Evolutionary conservation across 257 asterid genomes (phyloP).

Genomic region (Petrea volubilis): DNA sequence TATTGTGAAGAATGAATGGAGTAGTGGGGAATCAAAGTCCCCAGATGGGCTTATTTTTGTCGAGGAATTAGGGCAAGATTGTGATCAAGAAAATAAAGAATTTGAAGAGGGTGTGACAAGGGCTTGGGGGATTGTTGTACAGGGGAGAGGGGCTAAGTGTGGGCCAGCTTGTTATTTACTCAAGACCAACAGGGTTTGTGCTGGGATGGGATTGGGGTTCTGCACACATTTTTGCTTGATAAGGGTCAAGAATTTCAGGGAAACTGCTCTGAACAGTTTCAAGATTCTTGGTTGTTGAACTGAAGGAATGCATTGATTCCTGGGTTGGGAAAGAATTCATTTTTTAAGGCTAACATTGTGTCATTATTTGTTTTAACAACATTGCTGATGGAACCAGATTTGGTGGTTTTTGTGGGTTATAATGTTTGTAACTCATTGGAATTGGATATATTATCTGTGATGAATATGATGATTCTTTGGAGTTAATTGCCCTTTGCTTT

Average conservation of each 20-base stretch:
- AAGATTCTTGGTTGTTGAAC: constrained; percentile 57
- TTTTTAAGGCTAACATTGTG: too few species aligned
- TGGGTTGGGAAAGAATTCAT: too few species aligned
- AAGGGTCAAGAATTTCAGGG: constrained; percentile 58
- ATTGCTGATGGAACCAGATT: too few species aligned
- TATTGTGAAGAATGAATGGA: constrained; percentile 40
- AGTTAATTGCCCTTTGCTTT: neutral
- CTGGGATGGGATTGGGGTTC: constrained; percentile 71
- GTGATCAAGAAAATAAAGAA: constrained; percentile 10
- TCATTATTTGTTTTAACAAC: too few species aligned
- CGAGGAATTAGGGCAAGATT: constrained; percentile 44
- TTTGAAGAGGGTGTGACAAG: constrained; percentile 38
- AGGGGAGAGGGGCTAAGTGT: constrained; percentile 56
- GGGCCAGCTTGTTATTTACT: constrained; percentile 71
- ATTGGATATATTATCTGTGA: too few species aligned
- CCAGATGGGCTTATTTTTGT: constrained; percentile 76
- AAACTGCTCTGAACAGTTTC: constrained; percentile 58
- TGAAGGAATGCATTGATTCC: too few species aligned
- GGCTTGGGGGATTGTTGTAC: constrained; percentile 81
- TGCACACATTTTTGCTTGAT: constrained; percentile 77
- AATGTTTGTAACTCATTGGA: neutral
- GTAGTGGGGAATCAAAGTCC: constrained; percentile 36
- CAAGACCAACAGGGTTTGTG: constrained; percentile 65
- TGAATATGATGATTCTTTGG: neutral
- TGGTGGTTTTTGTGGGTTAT: neutral